A percentile compares a stretch with the other conserved stretches of the same genome.
Evolutionary conservation across 176 grass and related monocot species (phyloP).

Genomic region (Juncus inflexus): DNA sequence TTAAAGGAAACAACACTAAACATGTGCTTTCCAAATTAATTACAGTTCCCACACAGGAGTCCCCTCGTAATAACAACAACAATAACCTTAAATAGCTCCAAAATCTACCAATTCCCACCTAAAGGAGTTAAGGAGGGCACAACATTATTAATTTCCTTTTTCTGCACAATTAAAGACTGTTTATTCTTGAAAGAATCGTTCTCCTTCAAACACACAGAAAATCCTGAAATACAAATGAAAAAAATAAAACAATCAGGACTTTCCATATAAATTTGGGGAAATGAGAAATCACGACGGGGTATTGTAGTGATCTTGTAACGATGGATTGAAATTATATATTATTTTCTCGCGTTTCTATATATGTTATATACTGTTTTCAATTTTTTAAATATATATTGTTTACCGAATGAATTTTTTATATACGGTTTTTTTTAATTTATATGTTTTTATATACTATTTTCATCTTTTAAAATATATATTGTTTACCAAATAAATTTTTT

Average conservation of each 20-base stretch:
- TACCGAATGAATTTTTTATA: too few relatives aligned
- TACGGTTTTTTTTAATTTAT: too few relatives aligned
- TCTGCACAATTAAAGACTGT: conserved; percentile 33
- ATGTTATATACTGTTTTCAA: too few relatives aligned
- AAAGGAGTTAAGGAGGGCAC: conserved; percentile 61
- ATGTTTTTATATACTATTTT: too few relatives aligned
- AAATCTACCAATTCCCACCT: conserved; percentile 78
- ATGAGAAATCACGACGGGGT: too few relatives aligned
- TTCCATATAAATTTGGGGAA: not conserved
- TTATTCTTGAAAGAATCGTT: conserved; percentile 62
- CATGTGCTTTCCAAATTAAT: conserved; percentile 6
- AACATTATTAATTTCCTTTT: conserved; percentile 26
- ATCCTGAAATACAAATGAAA: conserved; percentile 44
- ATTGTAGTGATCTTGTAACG: too few relatives aligned
- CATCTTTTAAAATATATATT: too few relatives aligned
- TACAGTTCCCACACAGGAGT: not conserved
- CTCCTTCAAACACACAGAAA: conserved; percentile 81
- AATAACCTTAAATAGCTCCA: conserved; percentile 27
- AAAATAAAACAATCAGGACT: not conserved
- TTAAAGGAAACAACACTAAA: conserved; percentile 20
- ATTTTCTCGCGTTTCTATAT: too few relatives aligned
- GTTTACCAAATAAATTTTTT: too few relatives aligned
- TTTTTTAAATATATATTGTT: too few relatives aligned
- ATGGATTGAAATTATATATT: too few relatives aligned
- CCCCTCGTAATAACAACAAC: conserved; percentile 19